These are phyloP conservation scores for Carex cristatella DNA, from an alignment of 176 grass and related monocot species.

Conservation along the genomic window DNA sequence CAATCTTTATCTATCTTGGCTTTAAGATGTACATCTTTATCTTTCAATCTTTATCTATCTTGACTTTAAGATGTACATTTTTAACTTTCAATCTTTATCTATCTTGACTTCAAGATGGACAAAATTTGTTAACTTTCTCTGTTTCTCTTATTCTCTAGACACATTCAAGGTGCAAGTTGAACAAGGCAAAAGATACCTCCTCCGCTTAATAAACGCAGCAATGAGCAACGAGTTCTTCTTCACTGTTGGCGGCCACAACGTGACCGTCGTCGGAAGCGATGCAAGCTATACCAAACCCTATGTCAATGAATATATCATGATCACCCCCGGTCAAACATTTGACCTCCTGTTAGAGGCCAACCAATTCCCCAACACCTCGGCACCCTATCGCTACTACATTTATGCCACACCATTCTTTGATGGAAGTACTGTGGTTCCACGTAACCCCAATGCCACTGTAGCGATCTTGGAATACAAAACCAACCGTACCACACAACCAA, in stretches of 20 bases:
- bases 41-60: background rate
- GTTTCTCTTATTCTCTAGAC: background rate
- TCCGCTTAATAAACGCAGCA: constrained; percentile 41
- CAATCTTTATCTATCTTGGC: background rate
- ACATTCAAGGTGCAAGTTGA: constrained; percentile 32
- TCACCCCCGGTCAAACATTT: constrained; percentile 41
- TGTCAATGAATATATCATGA: constrained; percentile 24
- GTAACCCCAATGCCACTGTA: background rate
- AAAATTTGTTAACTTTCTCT: background rate
- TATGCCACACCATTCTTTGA: constrained; percentile 21
- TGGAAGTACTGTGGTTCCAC: background rate
- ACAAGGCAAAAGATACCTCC: constrained; percentile 33
- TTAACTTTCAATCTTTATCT: background rate
- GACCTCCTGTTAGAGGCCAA: constrained; percentile 40
- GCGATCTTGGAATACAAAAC: constrained; percentile 27
- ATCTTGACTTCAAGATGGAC: background rate
- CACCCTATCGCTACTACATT: constrained; percentile 15
- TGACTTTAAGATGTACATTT: background rate
- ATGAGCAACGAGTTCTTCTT: constrained; percentile 47
- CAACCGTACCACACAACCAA: background rate
- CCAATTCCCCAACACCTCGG: constrained; percentile 18
- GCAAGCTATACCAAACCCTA: constrained; percentile 47
- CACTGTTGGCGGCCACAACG: constrained; percentile 29
- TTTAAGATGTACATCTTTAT: background rate
- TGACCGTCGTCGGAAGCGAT: constrained; percentile 45